Base-by-base conservation (phyloP, 345 rosid species). In the Stellera chamaejasme region DNA sequence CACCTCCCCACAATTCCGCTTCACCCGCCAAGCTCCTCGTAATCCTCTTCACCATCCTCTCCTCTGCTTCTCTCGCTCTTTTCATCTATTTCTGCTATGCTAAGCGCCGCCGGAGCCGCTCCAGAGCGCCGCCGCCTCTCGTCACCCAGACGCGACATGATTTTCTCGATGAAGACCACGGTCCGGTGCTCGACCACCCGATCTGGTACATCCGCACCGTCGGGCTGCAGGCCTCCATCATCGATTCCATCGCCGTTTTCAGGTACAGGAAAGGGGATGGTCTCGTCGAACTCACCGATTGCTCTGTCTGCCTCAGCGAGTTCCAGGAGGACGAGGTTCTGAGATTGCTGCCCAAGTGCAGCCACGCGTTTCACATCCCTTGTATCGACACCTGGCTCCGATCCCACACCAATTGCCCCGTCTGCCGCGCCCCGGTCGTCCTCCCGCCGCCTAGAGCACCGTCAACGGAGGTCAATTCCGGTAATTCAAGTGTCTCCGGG, bases 321-420 rank as follows among this genome's bases (percentile, higher is more conserved):
- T 50, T 50, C 27, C 36, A 75, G 44, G 93, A 85, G 58, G 84
- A 76, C 2, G 88, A 82, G 59, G 67, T 66, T 8, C 74, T 85
- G 15, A 67, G 84, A 48, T 62, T 85, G 56, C 43, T 85, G 55
- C 93, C 93, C 12, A 85, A 85, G 68, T 85, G 93, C 56, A 80
- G 43, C 61, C 93, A 85, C 23, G 93, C 93, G 56, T 85, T 85
- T 64, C 93, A 85, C 48, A 15, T 82, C 14, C 59, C 77, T 43
- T 85, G 93, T 62, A 82, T 85, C 13, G 93, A 85, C 32, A 76
- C 93, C 13, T 85, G 93, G 93, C 81, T 85, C 36, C 65, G 66
- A 32, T 82, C 86, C 5, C 93, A 82, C 64, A 79, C 79, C 10
- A 81, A 65, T 11, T 84, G 87, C 10, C 87, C 85, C 7, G 43